A percentile compares a stretch with the other conserved stretches of the same genome.
phyloP scores from a whole-genome alignment of 495 filamentous ascomycete genomes.

The Aspergillus sparsus region DNA sequence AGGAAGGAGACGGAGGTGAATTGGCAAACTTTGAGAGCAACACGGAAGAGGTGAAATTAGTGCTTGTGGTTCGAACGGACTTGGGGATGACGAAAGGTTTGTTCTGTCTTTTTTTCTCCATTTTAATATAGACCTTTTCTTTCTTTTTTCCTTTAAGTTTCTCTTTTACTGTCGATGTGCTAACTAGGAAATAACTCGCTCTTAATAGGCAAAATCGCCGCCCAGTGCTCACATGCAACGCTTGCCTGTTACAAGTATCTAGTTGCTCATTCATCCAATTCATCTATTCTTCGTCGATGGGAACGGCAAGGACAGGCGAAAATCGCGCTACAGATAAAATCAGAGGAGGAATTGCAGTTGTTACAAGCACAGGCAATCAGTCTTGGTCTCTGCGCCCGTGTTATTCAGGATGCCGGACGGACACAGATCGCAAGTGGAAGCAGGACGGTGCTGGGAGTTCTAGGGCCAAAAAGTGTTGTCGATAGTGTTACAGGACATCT shows the following conservation, averaged over 20 bases:
- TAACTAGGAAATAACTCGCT: slow-evolving; percentile 4
- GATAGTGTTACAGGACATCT: slow-evolving; percentile 84
- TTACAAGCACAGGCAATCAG: slow-evolving; percentile 78
- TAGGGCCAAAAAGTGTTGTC: slow-evolving; percentile 83
- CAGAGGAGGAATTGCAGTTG: slow-evolving; percentile 75
- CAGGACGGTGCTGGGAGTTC: slow-evolving; percentile 85
- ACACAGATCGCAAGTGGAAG: slow-evolving; percentile 96
- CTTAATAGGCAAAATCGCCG: slow-evolving; percentile 85
- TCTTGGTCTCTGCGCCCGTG: slow-evolving; percentile 80
- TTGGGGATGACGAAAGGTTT: slow-evolving; percentile 94
- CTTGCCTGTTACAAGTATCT: slow-evolving; percentile 93
- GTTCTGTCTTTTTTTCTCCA: slow-evolving; percentile 22
- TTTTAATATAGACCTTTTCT: slow-evolving; percentile 15
- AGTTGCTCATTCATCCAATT: slow-evolving; percentile 53
- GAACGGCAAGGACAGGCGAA: slow-evolving; percentile 85
- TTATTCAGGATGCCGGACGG: slow-evolving; percentile 92
- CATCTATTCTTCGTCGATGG: slow-evolving; percentile 78
- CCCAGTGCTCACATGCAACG: slow-evolving; percentile 93
- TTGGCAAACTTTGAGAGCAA: slow-evolving; percentile 49
- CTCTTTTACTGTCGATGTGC: not conserved
- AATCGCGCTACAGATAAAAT: slow-evolving; percentile 82
- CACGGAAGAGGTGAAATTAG: slow-evolving; percentile 88
- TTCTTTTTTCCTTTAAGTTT: not conserved
- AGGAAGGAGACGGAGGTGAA: slow-evolving; percentile 45
- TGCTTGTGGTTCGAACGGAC: slow-evolving; percentile 89